phyloP scores from a whole-genome alignment of 2,329 filamentous ascomycete species.

The Cadophora malorum region DNA sequence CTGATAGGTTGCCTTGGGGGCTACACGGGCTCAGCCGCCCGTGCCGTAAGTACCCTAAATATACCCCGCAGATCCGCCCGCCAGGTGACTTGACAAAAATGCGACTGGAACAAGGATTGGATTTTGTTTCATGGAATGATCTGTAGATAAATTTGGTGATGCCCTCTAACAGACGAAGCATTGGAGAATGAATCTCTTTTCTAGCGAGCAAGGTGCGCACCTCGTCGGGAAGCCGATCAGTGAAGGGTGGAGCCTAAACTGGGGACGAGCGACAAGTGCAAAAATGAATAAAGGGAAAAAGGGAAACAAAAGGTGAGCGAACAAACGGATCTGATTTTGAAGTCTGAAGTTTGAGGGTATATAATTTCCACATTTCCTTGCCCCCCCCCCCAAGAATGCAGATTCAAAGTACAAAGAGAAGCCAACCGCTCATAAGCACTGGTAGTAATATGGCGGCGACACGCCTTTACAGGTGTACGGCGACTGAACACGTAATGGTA shows the following conservation, averaged over 20 bases:
- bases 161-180: too few relatives aligned
- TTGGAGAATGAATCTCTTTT: too few relatives aligned
- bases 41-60: not conserved
- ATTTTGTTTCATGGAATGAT: too few relatives aligned
- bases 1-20: constrained; percentile 9
- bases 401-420: not conserved
- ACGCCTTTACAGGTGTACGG: constrained; percentile 28
- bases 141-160: too few relatives aligned
- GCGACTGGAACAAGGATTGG: too few relatives aligned
- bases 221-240: too few relatives aligned
- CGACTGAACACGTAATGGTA: constrained; percentile 13
- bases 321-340: too few relatives aligned
- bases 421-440: constrained; percentile 27
- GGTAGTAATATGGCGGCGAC: constrained; percentile 32
- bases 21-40: not conserved
- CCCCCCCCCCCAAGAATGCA: not conserved
- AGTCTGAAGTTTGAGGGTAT: not conserved
- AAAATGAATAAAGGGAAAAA: too few relatives aligned
- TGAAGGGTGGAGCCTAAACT: too few relatives aligned
- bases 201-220: too few relatives aligned
- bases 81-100: not conserved
- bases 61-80: not conserved
- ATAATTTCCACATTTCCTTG: not conserved
- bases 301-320: too few relatives aligned
- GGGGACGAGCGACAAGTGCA: too few relatives aligned